A percentile compares a stretch with the other conserved stretches of the same genome.
These are phyloP conservation scores for Aspergillus aculeatus DNA, from an alignment of 2,329 filamentous ascomycete species.

Conservation along the genomic window DNA sequence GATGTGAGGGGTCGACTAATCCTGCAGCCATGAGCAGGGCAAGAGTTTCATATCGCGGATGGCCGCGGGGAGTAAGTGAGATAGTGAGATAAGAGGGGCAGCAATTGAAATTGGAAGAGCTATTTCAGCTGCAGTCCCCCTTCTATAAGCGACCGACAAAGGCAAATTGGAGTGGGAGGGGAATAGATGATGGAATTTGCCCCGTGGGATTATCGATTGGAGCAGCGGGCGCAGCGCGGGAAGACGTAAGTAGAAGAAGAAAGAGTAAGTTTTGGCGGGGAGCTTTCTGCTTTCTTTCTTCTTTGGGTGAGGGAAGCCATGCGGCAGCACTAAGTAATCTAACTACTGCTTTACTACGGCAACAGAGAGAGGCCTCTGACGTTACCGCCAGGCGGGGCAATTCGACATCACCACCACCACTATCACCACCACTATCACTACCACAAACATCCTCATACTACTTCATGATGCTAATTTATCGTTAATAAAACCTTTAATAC, in stretches of 20 bases:
- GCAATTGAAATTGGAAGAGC: conserved; percentile 15
- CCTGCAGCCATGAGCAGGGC: conserved; percentile 41
- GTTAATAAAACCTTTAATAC: too few relatives aligned
- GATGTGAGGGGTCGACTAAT: conserved; percentile 36
- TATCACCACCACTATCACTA: background rate
- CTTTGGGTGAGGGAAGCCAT: background rate
- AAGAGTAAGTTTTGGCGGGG: conserved; percentile 14
- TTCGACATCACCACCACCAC: background rate
- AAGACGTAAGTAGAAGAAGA: conserved; percentile 10
- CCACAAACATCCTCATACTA: background rate
- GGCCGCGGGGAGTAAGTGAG: conserved; percentile 10
- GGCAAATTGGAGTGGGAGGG: background rate
- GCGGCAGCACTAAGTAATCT: background rate
- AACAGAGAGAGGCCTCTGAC: conserved; percentile 18
- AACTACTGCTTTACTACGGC: background rate
- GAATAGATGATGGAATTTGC: background rate
- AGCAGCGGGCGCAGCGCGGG: conserved; percentile 7
- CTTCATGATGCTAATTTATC: background rate
- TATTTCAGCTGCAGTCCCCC: background rate
- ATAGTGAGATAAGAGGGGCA: background rate
- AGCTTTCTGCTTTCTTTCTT: background rate
- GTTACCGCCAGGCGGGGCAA: conserved; percentile 26
- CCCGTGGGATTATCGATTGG: conserved; percentile 1
- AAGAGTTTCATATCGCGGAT: conserved; percentile 34
- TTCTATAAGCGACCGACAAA: conserved; percentile 1